These are phyloP conservation scores for Lumnitzera littorea DNA, from an alignment of 345 rosid genomes.

Conservation along the genomic window DNA sequence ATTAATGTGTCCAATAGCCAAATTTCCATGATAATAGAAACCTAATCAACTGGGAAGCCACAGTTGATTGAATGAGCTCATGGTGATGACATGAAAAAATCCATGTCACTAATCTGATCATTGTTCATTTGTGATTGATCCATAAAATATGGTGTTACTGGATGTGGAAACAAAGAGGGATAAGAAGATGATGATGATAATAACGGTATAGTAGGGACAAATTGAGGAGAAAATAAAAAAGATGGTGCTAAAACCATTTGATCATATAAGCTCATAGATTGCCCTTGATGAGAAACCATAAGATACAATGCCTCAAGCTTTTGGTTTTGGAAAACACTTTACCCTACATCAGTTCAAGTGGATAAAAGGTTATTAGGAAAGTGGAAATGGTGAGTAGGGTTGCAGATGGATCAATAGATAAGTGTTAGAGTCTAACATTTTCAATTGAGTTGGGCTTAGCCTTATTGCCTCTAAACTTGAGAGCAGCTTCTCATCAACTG, in stretches of 20 bases:
- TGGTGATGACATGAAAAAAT: background rate
- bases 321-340: too few species aligned
- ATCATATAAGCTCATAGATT: slow-evolving; percentile 2
- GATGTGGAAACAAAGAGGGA: background rate
- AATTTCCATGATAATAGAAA: too few species aligned
- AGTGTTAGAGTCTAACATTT: slow-evolving; percentile 45
- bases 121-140: background rate
- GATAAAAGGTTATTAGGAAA: too few species aligned
- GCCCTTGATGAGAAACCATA: background rate
- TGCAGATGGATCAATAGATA: slow-evolving; percentile 3
- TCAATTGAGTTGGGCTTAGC: slow-evolving; percentile 98
- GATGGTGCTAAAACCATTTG: background rate
- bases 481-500: slow-evolving; percentile 57
- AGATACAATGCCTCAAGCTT: too few species aligned
- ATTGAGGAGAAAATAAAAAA: background rate
- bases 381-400: background rate
- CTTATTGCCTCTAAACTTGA: slow-evolving; percentile 74
- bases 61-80: background rate
- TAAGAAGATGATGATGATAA: background rate
- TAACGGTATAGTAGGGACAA: background rate
- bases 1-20: too few species aligned
- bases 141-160: background rate
- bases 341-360: too few species aligned
- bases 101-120: background rate
- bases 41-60: too few species aligned